These are phyloP conservation scores for Candolleomyces aberdarensis DNA, from an alignment of 768 basidiomycete species.

Conservation along the genomic window DNA sequence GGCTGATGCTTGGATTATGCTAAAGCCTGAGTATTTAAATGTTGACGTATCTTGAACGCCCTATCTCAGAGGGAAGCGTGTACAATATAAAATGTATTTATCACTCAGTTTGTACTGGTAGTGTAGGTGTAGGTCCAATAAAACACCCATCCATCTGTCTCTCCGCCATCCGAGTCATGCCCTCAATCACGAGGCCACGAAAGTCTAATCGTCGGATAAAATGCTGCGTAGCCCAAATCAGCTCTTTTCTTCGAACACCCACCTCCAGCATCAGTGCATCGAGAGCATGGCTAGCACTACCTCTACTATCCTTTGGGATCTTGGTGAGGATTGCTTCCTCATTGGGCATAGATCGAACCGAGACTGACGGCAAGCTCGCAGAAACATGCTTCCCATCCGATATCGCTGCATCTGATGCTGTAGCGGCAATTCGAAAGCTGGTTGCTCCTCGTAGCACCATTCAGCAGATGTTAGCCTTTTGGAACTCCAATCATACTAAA, in stretches of 20 bases:
- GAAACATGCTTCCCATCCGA: conserved; percentile 8
- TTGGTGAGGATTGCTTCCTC: conserved; percentile 3
- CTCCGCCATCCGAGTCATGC: too few relatives aligned
- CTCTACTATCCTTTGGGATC: conserved; percentile 11
- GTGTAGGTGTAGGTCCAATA: too few relatives aligned
- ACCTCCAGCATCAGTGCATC: background rate
- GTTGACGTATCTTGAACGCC: background rate
- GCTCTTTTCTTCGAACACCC: background rate
- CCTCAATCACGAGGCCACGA: background rate
- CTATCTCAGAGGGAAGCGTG: background rate
- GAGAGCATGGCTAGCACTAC: background rate
- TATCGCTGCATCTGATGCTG: background rate
- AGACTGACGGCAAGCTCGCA: background rate
- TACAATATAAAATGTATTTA: background rate
- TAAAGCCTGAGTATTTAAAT: conserved; percentile 24
- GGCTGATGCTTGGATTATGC: conserved; percentile 38
- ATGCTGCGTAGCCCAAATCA: background rate
- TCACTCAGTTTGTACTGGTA: background rate
- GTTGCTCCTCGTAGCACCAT: conserved; percentile 5
- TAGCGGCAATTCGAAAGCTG: conserved; percentile 5
- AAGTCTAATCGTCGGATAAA: background rate
- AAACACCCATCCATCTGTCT: too few relatives aligned
- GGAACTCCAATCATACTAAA: background rate
- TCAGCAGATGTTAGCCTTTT: conserved; percentile 11
- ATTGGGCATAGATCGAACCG: background rate